phyloP scores from a whole-genome alignment of 2,329 filamentous ascomycete species.

The Apiospora malaysiana region DNA sequence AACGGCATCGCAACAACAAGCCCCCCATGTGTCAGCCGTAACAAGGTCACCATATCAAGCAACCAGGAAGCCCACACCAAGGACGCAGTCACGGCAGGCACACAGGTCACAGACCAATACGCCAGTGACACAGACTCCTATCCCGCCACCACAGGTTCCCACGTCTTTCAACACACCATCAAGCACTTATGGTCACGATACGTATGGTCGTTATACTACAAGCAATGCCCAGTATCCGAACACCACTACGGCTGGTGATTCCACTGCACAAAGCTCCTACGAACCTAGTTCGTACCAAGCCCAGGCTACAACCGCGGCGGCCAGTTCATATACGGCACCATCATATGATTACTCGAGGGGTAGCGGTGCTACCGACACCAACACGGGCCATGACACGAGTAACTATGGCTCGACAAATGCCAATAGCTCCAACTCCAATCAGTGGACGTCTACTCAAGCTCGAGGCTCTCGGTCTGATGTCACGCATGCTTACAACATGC shows the following conservation, averaged over 20 bases:
- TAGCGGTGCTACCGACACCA: slow-evolving; percentile 33
- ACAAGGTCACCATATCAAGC: slow-evolving; percentile 37
- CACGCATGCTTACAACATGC: slow-evolving; percentile 32
- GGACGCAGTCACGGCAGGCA: slow-evolving; percentile 34
- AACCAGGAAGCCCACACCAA: slow-evolving; percentile 24
- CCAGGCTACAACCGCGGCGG: slow-evolving; percentile 32
- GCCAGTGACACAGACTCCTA: slow-evolving; percentile 33
- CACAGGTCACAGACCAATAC: slow-evolving; percentile 37
- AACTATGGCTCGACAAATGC: slow-evolving; percentile 29
- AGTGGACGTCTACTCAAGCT: slow-evolving; percentile 36
- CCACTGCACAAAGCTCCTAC: slow-evolving; percentile 35
- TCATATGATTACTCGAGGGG: slow-evolving; percentile 38
- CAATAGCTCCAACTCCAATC: slow-evolving; percentile 27
- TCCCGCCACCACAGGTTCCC: slow-evolving; percentile 34
- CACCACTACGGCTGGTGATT: slow-evolving; percentile 21
- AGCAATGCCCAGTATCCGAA: slow-evolving; percentile 28
- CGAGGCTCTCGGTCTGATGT: slow-evolving; percentile 29
- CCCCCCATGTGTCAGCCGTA: slow-evolving; percentile 38
- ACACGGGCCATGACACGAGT: slow-evolving; percentile 31
- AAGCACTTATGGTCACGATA: slow-evolving; percentile 28
- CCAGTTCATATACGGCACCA: slow-evolving; percentile 33
- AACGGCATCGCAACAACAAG: slow-evolving; percentile 32
- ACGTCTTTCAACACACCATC: slow-evolving; percentile 25
- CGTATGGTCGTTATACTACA: slow-evolving; percentile 40
- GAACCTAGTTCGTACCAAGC: slow-evolving; percentile 36